Conservation (phyloP, 176 grass and related monocot genomes). For the Secale cereale region DNA sequence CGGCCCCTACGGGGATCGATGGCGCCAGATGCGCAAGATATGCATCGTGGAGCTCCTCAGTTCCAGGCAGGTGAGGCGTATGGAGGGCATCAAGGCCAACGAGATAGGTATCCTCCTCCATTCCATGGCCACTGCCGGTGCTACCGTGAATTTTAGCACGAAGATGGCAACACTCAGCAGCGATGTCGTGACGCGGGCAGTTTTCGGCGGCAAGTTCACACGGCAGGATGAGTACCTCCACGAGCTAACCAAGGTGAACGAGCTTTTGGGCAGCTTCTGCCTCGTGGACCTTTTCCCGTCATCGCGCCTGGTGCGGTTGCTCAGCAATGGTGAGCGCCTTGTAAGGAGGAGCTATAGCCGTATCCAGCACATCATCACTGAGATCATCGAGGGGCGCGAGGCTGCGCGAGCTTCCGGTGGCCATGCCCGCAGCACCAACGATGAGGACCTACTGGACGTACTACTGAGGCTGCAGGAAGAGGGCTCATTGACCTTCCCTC, state of each 20-base stretch:
- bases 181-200: too few species aligned
- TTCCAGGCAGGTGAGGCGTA: not conserved
- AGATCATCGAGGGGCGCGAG: not conserved
- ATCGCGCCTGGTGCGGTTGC: conserved; percentile 8
- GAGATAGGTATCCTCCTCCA: too few species aligned
- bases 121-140: too few species aligned
- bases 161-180: too few species aligned
- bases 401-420: not conserved
- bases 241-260: not conserved
- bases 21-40: too few species aligned
- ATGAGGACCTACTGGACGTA: conserved; percentile 18
- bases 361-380: not conserved
- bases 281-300: conserved; percentile 16
- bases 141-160: too few species aligned
- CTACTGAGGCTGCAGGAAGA: not conserved
- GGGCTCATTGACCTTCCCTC: not conserved
- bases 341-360: not conserved
- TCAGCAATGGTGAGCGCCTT: not conserved
- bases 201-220: too few species aligned
- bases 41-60: not conserved
- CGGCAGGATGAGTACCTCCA: too few species aligned
- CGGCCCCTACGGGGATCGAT: too few species aligned
- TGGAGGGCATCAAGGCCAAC: too few species aligned
- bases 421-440: not conserved
- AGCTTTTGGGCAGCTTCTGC: not conserved